These are phyloP conservation scores for Phialophora chinensis DNA, from an alignment of 2,329 filamentous ascomycete species.

Conservation along the genomic window DNA sequence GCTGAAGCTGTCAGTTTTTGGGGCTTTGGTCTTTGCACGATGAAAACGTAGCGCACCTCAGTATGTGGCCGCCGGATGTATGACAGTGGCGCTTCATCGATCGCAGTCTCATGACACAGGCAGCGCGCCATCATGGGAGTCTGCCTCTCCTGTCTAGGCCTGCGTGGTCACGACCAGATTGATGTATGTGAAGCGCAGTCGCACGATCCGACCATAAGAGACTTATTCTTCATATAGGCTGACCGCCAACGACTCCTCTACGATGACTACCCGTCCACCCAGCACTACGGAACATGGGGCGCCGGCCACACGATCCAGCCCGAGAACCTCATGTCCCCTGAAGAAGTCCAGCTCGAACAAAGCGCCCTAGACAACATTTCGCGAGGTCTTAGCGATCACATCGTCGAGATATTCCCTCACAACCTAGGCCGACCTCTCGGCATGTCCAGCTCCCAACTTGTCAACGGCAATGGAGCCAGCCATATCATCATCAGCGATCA, in stretches of 20 bases:
- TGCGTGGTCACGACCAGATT: constrained; percentile 27
- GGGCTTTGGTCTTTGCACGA: neutral
- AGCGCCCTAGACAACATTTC: constrained; percentile 40
- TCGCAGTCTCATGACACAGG: constrained; percentile 7
- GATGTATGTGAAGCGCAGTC: constrained; percentile 28
- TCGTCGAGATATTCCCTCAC: constrained; percentile 40
- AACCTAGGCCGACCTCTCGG: constrained; percentile 24
- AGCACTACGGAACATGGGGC: constrained; percentile 38
- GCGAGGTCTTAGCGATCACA: constrained; percentile 39
- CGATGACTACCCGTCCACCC: constrained; percentile 33
- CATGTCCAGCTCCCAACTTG: constrained; percentile 29
- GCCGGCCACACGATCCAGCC: constrained; percentile 25
- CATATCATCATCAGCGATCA: neutral
- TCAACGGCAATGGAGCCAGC: constrained; percentile 4
- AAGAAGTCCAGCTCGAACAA: constrained; percentile 39
- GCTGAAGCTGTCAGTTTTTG: neutral
- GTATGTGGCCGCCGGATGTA: neutral
- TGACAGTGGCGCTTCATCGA: constrained; percentile 2
- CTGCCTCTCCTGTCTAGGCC: constrained; percentile 40
- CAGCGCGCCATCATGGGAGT: constrained; percentile 35
- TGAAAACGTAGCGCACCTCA: neutral
- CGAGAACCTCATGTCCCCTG: constrained; percentile 35
- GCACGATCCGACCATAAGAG: neutral
- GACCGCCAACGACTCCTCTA: constrained; percentile 39
- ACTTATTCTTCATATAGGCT: constrained; percentile 18